phyloP scores from a whole-genome alignment of 306 rosid species.

The Echinosophora koreensis region DNA sequence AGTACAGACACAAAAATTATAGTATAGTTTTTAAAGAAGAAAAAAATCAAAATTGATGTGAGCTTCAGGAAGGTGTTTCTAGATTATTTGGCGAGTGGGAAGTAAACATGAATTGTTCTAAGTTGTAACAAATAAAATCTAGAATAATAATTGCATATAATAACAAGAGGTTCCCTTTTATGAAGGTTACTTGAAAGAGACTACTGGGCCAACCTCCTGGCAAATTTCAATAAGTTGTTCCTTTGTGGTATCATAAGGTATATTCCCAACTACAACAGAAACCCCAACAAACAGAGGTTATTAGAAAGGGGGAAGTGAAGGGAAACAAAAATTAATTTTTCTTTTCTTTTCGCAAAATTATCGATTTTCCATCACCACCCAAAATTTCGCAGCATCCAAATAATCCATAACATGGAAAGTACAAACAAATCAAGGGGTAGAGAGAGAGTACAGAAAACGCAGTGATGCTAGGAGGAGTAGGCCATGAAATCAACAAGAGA shows the following conservation, averaged over 20 bases:
- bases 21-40: neutral
- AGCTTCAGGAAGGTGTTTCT: neutral
- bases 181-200: conserved; percentile 81
- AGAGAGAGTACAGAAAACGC: conserved; percentile 94
- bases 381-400: conserved; percentile 5
- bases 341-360: neutral
- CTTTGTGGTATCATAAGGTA: conserved; percentile 97
- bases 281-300: conserved; percentile 2
- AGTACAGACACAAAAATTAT: conserved; percentile 6
- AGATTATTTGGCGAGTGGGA: neutral
- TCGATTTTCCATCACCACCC: conserved; percentile 28
- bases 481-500: conserved; percentile 88
- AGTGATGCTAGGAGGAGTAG: conserved; percentile 87
- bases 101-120: neutral
- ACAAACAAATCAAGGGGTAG: neutral
- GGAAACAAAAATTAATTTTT: neutral
- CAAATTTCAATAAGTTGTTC: conserved; percentile 97
- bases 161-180: neutral
- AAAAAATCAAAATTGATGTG: neutral
- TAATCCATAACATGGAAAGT: neutral
- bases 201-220: conserved; percentile 99
- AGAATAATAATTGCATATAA: neutral
- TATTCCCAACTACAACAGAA: conserved; percentile 82
- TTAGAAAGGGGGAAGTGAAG: neutral
- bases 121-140: conserved; percentile 6